Base-by-base conservation (phyloP, 2,329 filamentous ascomycete genomes). In the Nemania sp. region DNA sequence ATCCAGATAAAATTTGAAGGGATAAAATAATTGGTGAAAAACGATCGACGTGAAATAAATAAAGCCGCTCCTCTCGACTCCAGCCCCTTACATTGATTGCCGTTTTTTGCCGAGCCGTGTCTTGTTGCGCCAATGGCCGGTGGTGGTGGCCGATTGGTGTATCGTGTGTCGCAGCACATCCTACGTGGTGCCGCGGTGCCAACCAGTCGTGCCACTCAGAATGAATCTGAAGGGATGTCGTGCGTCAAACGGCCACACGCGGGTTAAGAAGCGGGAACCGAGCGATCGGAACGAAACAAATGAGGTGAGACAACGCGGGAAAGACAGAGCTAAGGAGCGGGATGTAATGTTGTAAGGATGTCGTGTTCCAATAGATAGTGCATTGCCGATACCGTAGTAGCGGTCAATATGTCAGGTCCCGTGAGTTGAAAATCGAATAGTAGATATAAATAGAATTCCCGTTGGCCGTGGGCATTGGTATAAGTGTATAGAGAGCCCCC, bases 241-340 rank as follows among this genome's bases (percentile, higher is more conserved):
- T n/a, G n/a, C n/a, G n/a, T n/a, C n/a, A n/a, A n/a, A n/a, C n/a
- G 30, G 41, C 26, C 23, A 39, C 31, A 41, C 43, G 50, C 45
- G 36, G 40, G 40, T 46, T 48, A 24, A 39, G 26, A 46, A 22
- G 22, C 15, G 44, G 22, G n/a, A 45, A 46, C n/a, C n/a, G 33
- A 19, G 28, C 24, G 33, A n/a, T 44, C 44, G 44, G 54, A 46
- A 39, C 54, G 50, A 42, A 28, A 49, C 50, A 34, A 30, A 48
- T 30, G 48, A 22, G 20, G 43, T 45, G 46, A 44, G 4, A 46
- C 45, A 45, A 45, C 51, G 45, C 33, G 51, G 37, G 22, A 47
- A n/a, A n/a, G n/a, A n/a, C n/a, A n/a, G 22, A 49, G 28, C 11
- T 9, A 39, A 14, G n/a, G 33, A 23, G 23, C 33, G 41, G 41